These are phyloP conservation scores for Lepidium africanum DNA, from an alignment of 345 rosid genomes.

Conservation along the genomic window DNA sequence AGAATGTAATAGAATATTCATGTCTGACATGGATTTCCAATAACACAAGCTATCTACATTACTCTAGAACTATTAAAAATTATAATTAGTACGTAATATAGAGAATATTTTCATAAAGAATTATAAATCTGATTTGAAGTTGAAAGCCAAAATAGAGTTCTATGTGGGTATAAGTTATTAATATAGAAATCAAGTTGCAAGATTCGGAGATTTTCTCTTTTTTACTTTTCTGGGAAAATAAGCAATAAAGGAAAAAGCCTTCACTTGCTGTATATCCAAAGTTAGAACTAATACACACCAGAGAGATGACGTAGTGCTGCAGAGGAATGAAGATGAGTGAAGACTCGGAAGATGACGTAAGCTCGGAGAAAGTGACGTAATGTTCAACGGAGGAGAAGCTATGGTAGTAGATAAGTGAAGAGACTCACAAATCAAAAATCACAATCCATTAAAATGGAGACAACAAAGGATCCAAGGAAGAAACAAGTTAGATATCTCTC, in stretches of 20 bases:
- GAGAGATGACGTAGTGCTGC: constrained; percentile 8
- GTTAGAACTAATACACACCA: background rate
- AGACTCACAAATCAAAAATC: constrained; percentile 17
- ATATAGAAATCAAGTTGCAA: constrained; percentile 7
- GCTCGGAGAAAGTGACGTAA: constrained; percentile 26
- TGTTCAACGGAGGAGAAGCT: constrained; percentile 20
- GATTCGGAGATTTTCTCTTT: constrained; percentile 1
- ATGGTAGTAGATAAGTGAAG: background rate
- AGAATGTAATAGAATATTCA: constrained; percentile 28
- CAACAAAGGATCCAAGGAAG: background rate
- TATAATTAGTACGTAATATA: background rate
- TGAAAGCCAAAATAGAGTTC: constrained; percentile 8
- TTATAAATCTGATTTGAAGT: constrained; percentile 12
- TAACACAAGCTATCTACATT: constrained; percentile 15
- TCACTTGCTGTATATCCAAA: background rate
- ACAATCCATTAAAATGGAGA: constrained; percentile 31
- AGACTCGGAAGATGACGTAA: constrained; percentile 25
- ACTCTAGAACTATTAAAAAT: background rate
- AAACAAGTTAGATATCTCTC: background rate
- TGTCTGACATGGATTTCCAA: constrained; percentile 27
- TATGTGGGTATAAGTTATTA: background rate
- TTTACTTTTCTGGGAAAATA: constrained; percentile 9
- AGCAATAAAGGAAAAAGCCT: background rate
- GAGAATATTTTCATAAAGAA: background rate
- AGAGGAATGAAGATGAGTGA: background rate